Conservation (phyloP, 805 yeast genomes). For the Candida arabinofermentans region DNA sequence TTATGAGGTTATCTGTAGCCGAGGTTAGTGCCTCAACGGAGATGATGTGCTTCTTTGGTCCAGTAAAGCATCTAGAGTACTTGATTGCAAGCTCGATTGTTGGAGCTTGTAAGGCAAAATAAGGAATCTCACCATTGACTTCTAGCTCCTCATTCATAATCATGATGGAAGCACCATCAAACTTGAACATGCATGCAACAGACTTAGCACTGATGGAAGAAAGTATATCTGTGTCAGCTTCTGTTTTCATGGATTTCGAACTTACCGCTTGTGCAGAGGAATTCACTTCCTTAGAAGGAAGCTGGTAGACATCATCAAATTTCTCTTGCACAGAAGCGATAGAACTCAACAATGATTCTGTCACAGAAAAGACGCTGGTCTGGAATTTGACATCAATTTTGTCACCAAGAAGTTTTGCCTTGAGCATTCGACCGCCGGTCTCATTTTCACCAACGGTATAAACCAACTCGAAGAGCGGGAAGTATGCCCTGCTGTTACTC, state of each 20-base stretch:
- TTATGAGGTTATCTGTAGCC: constrained; percentile 66
- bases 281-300: neutral
- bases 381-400: constrained; percentile 61
- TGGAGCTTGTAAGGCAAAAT: constrained; percentile 70
- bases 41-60: constrained; percentile 39
- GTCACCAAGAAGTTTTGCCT: constrained; percentile 59
- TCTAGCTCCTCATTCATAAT: constrained; percentile 44
- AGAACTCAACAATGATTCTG: constrained; percentile 52
- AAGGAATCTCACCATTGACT: constrained; percentile 37
- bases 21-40: constrained; percentile 55
- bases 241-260: neutral
- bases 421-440: constrained; percentile 33
- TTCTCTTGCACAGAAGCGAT: constrained; percentile 31
- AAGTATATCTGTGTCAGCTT: constrained; percentile 23
- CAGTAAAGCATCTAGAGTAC: constrained; percentile 40
- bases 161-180: constrained; percentile 66
- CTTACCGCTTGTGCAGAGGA: no score
- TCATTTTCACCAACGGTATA: constrained; percentile 29
- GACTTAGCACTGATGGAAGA: constrained; percentile 22
- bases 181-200: constrained; percentile 49
- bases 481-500: constrained; percentile 56
- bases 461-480: constrained; percentile 63
- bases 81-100: constrained; percentile 56
- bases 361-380: constrained; percentile 48
- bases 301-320: constrained; percentile 6